A percentile compares a stretch with the other conserved stretches of the same genome.
These are phyloP conservation scores for Mycena rosella DNA, from an alignment of 768 basidiomycete species.

Conservation along the genomic window DNA sequence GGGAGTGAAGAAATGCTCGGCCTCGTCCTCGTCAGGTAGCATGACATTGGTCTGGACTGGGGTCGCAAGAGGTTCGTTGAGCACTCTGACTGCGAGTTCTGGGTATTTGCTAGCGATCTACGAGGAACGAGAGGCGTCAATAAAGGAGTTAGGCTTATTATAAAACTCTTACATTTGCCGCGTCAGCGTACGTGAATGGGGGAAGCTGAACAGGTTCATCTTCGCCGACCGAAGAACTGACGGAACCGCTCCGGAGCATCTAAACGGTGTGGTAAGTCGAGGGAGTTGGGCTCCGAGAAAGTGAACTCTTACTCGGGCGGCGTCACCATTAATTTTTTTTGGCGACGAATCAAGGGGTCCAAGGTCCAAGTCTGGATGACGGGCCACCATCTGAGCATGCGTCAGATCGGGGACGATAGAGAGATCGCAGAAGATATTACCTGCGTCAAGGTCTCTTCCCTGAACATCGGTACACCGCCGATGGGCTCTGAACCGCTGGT, in stretches of 20 bases:
- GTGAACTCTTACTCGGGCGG: not conserved
- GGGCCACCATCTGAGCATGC: slow-evolving; percentile 16
- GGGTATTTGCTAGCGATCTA: slow-evolving; percentile 52
- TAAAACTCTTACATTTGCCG: slow-evolving; percentile 52
- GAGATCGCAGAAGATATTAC: slow-evolving; percentile 1
- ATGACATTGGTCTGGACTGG: slow-evolving; percentile 16
- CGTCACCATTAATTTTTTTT: not conserved
- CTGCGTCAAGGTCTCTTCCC: slow-evolving; percentile 31
- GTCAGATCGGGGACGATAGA: not conserved
- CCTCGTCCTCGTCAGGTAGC: slow-evolving; percentile 24
- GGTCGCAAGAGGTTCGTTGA: slow-evolving; percentile 47
- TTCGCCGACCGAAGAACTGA: slow-evolving; percentile 7
- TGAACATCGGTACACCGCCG: not conserved
- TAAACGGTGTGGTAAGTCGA: not conserved
- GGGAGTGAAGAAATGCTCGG: not conserved
- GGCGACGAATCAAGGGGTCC: slow-evolving; percentile 22
- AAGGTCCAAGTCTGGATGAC: slow-evolving; percentile 26
- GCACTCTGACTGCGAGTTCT: slow-evolving; percentile 49
- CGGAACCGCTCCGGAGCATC: not conserved
- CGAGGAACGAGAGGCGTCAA: not conserved
- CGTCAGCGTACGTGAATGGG: slow-evolving; percentile 54
- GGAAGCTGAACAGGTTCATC: slow-evolving; percentile 38
- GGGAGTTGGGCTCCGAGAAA: not conserved
- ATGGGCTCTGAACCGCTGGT: not conserved
- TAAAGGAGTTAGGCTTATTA: not conserved